Percentiles rank a stretch among this genome's conserved stretches.
These are phyloP conservation scores for Apiosordaria backusii DNA, from an alignment of 495 filamentous ascomycete species.

Conservation along the genomic window DNA sequence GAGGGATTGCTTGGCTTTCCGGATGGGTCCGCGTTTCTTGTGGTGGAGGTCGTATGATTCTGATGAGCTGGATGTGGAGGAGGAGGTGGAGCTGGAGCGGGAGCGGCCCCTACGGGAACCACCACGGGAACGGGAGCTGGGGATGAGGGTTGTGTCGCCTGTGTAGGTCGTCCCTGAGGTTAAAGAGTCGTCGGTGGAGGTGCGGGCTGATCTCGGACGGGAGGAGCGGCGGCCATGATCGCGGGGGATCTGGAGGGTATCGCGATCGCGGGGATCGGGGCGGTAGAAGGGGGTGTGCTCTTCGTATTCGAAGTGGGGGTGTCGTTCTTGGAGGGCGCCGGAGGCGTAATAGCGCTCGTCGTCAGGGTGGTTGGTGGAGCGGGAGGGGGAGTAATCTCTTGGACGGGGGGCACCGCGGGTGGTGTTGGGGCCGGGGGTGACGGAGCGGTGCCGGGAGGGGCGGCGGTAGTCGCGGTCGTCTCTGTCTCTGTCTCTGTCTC, in stretches of 20 bases:
- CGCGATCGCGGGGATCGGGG: constrained; percentile 3
- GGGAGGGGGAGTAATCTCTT: constrained; percentile 10
- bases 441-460: constrained; percentile 1
- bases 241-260: neutral
- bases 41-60: neutral
- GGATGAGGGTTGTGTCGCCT: neutral
- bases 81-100: neutral
- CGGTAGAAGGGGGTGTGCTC: constrained; percentile 19
- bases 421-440: neutral
- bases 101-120: neutral
- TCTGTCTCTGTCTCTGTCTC: too few relatives aligned
- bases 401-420: neutral
- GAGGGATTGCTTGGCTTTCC: constrained; percentile 32
- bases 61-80: neutral
- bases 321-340: constrained; percentile 6
- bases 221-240: neutral
- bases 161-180: constrained; percentile 5
- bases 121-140: neutral
- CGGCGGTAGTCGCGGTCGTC: neutral
- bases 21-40: constrained; percentile 12
- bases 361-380: constrained; percentile 3
- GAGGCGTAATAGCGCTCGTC: constrained; percentile 9
- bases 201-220: constrained; percentile 1
- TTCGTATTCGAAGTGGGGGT: constrained; percentile 12
- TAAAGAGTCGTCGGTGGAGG: neutral